Evolutionary conservation across 495 filamentous ascomycete species (phyloP).

Genomic region (Hypoxylon fragiforme): DNA sequence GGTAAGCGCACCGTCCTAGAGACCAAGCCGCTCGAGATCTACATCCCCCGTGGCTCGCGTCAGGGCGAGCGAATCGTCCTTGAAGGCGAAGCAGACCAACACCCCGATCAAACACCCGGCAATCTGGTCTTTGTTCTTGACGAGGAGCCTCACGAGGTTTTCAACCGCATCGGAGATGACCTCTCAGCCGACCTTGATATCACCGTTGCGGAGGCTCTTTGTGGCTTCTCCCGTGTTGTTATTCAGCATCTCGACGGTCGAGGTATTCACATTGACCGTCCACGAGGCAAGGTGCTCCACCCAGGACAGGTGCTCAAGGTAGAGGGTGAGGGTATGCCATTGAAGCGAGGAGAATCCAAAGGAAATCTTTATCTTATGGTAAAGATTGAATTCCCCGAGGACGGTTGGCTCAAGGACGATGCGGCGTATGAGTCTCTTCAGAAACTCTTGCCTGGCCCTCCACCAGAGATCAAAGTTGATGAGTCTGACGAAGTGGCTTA

Average conservation of each 20-base stretch:
- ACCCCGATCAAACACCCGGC: conserved; percentile 86
- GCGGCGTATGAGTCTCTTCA: conserved; percentile 66
- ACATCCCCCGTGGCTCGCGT: conserved; percentile 87
- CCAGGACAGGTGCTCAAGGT: conserved; percentile 85
- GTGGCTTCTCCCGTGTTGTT: conserved; percentile 87
- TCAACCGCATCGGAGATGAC: conserved; percentile 80
- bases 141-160: conserved; percentile 78
- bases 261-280: conserved; percentile 79
- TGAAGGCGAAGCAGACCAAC: conserved; percentile 93
- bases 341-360: conserved; percentile 77
- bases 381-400: conserved; percentile 85
- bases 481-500: conserved; percentile 86
- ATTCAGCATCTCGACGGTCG: conserved; percentile 92
- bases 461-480: conserved; percentile 62
- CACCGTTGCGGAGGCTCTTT: conserved; percentile 80
- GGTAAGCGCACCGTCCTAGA: conserved; percentile 77
- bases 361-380: conserved; percentile 88
- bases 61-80: conserved; percentile 89
- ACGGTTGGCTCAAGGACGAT: conserved; percentile 76
- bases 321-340: conserved; percentile 88
- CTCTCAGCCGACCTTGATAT: conserved; percentile 77
- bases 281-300: conserved; percentile 71
- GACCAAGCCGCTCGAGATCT: conserved; percentile 92
- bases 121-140: conserved; percentile 87
- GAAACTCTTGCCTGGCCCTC: conserved; percentile 70